Base-by-base conservation (phyloP, 208 protist species). In the Trypanosoma caninum region DNA sequence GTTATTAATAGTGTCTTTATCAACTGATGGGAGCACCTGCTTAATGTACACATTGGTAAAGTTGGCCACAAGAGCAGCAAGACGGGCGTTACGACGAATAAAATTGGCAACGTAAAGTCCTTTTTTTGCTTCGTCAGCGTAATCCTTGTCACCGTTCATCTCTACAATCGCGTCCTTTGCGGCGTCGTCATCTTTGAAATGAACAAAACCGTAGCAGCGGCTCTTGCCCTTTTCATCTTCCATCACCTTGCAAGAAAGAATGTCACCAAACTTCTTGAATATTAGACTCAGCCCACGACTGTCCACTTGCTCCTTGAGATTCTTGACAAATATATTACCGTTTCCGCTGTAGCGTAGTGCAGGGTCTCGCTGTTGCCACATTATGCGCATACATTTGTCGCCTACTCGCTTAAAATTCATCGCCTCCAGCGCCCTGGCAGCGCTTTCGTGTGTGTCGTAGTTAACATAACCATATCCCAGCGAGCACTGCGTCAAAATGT, bases 1-100 rank as follows among this genome's bases (percentile, higher is more conserved):
- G 55, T 98, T 91, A 51, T 84, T 85, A 34, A 99, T 88, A 28
- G 95, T 56, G 3, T 96, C 93, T 65, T 97, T 93, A 62, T 82
- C 80, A 31, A 97, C 84, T 28, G 70, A 84, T 5, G 89, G 87
- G 50, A 93, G 74, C 14, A 99, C 82, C 79, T 98, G 95, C 86
- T 99, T 99, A 55, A 99, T 94, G 84, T 98, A 99, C 20, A 99
- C 84, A 75, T 99, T 99, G 52, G 97, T 99, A 86, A 98, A 99
- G 61, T 89, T 95, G 25, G 95, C 84, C 22, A 97, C 92, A 23
- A 91, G 82, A 40, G 80, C 80, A 1, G 82, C 80, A 41, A 93
- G 77, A 57, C 98, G 89, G 47, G 98, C 96, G 60, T 95, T 97
- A 34, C 91, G 89, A 28, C 95, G 88, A 59, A 98, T 93, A 80